Conservation (phyloP, 2,329 filamentous ascomycete species). For the Phaeoacremonium minimum region DNA sequence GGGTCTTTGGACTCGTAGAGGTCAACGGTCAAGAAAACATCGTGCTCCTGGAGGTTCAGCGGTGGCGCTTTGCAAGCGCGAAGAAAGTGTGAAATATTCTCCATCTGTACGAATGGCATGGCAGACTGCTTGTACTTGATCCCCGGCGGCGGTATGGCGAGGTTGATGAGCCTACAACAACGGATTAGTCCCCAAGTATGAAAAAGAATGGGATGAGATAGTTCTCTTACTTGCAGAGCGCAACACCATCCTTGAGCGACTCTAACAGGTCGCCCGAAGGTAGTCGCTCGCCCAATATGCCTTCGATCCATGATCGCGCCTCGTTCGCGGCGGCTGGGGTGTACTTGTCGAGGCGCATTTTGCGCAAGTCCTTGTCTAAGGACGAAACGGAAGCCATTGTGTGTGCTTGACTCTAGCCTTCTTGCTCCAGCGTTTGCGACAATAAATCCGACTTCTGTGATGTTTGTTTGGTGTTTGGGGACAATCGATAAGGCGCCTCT, state of each 20-base stretch:
- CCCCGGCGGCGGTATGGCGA: slow-evolving; percentile 69
- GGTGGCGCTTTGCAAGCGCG: slow-evolving; percentile 81
- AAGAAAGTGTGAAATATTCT: slow-evolving; percentile 97
- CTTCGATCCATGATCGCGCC: slow-evolving; percentile 80
- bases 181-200: slow-evolving; percentile 7
- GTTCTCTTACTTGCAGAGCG: slow-evolving; percentile 75
- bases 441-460: too few relatives aligned
- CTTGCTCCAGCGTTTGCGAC: too few relatives aligned
- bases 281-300: slow-evolving; percentile 69
- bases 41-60: slow-evolving; percentile 84
- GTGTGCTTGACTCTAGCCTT: too few relatives aligned
- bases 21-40: slow-evolving; percentile 95
- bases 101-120: slow-evolving; percentile 99
- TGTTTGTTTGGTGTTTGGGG: too few relatives aligned
- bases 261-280: slow-evolving; percentile 75
- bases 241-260: slow-evolving; percentile 82
- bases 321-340: slow-evolving; percentile 88
- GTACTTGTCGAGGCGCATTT: slow-evolving; percentile 87
- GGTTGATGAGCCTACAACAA: slow-evolving; percentile 62
- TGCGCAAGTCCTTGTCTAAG: slow-evolving; percentile 92
- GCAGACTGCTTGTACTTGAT: slow-evolving; percentile 86
- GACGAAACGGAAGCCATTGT: slow-evolving; percentile 90
- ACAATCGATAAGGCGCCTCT: too few relatives aligned
- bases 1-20: slow-evolving; percentile 90
- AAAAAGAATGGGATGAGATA: background rate